phyloP scores from a whole-genome alignment of 345 rosid species.

The Geranium rotundifolium region DNA sequence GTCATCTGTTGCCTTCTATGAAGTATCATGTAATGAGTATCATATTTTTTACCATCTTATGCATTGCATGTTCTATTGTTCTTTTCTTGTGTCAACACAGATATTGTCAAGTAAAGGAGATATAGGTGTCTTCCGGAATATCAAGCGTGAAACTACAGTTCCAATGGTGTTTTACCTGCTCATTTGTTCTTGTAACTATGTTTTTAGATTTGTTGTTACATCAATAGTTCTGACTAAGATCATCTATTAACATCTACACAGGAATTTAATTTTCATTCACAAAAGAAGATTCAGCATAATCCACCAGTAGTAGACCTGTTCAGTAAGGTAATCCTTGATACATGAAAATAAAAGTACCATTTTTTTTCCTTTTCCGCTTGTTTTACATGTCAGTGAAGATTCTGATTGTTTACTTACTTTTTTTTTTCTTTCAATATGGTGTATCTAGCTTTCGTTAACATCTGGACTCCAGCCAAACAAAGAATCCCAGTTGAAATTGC shows the following conservation, averaged over 20 bases:
- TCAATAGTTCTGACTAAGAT: conserved; percentile 1
- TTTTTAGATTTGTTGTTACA: conserved; percentile 2
- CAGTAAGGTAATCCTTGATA: conserved; percentile 51
- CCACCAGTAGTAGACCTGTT: conserved; percentile 74
- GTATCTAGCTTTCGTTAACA: conserved; percentile 51
- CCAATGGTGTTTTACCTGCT: conserved; percentile 42
- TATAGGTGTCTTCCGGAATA: conserved; percentile 53
- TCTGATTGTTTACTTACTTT: not conserved
- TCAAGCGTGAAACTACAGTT: conserved; percentile 64
- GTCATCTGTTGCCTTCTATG: too few relatives aligned
- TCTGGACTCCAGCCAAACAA: conserved; percentile 41
- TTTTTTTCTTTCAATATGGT: conserved; percentile 1
- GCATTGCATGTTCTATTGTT: too few relatives aligned
- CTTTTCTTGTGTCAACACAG: conserved; percentile 23
- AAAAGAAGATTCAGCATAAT: conserved; percentile 46
- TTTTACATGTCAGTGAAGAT: not conserved
- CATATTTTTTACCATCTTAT: not conserved
- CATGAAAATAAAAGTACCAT: not conserved
- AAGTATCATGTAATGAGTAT: not conserved
- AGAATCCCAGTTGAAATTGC: conserved; percentile 30
- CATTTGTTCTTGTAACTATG: not conserved
- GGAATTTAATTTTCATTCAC: conserved; percentile 66
- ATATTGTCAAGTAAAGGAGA: conserved; percentile 77
- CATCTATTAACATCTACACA: conserved; percentile 18
- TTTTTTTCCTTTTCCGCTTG: not conserved